Conservation (phyloP, 2,329 filamentous ascomycete genomes). For the Neoarthrinium moseri region DNA sequence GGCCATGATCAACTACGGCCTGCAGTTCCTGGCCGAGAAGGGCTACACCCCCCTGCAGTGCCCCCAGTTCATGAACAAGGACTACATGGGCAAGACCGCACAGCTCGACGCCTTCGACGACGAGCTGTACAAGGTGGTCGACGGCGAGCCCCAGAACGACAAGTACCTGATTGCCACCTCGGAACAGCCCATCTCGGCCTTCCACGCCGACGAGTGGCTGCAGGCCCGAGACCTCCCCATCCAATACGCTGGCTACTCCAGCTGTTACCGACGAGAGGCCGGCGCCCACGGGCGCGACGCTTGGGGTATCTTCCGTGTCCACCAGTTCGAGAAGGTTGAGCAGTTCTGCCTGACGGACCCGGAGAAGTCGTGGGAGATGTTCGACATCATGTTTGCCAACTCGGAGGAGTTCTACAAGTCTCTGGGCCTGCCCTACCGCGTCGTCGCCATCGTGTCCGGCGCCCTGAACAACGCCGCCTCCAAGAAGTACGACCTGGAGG, state of each 20-base stretch:
- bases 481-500: slow-evolving; percentile 96
- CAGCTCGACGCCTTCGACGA: slow-evolving; percentile 98
- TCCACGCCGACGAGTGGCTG: slow-evolving; percentile 94
- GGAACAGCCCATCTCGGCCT: slow-evolving; percentile 90
- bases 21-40: slow-evolving; percentile 80
- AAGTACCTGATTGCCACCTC: slow-evolving; percentile 80
- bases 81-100: slow-evolving; percentile 97
- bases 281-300: slow-evolving; percentile 89
- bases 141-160: slow-evolving; percentile 82
- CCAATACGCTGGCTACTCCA: slow-evolving; percentile 89
- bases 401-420: slow-evolving; percentile 96
- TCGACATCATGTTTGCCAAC: slow-evolving; percentile 86
- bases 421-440: slow-evolving; percentile 82
- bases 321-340: slow-evolving; percentile 89
- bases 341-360: slow-evolving; percentile 64
- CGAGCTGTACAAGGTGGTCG: slow-evolving; percentile 94
- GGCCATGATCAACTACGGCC: slow-evolving; percentile 90
- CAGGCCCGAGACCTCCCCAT: slow-evolving; percentile 81
- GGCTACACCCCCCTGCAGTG: slow-evolving; percentile 83
- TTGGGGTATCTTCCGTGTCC: slow-evolving; percentile 97
- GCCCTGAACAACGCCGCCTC: slow-evolving; percentile 85
- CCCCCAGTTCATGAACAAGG: slow-evolving; percentile 91
- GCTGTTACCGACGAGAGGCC: slow-evolving; percentile 94
- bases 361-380: slow-evolving; percentile 88
- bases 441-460: slow-evolving; percentile 94